These are phyloP conservation scores for Sordariomycetes sp. DNA, from an alignment of 2,329 filamentous ascomycete species.

Conservation along the genomic window DNA sequence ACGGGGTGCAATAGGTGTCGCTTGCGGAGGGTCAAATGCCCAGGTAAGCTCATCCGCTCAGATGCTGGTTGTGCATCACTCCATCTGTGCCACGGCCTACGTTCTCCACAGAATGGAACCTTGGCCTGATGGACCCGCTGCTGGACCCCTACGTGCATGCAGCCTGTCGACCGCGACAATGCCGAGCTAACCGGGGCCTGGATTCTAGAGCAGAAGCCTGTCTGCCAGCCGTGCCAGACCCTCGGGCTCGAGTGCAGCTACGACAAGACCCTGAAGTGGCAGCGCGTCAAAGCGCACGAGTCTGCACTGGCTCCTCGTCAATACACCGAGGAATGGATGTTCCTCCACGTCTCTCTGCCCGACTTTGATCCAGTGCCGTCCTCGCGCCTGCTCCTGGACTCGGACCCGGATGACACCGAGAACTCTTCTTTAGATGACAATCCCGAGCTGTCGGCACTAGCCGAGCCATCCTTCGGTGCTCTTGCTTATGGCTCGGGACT, in stretches of 20 bases:
- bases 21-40: constrained; percentile 14
- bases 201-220: constrained; percentile 10
- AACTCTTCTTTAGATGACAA: not conserved
- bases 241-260: constrained; percentile 13
- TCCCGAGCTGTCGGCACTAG: not conserved
- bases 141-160: not conserved
- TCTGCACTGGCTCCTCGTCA: not conserved
- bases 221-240: constrained; percentile 11
- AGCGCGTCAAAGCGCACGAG: constrained; percentile 4
- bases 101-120: no score
- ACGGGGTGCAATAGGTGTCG: constrained; percentile 13
- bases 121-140: no score
- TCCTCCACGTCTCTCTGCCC: not conserved
- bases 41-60: not conserved
- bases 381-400: not conserved
- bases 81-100: no score
- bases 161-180: not conserved
- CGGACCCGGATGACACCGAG: not conserved
- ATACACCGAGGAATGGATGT: not conserved
- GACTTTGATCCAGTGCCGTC: not conserved
- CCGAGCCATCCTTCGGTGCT: not conserved
- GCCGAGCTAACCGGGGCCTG: not conserved
- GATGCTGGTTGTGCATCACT: no score
- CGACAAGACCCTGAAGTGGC: constrained; percentile 12
- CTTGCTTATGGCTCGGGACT: not conserved